These are phyloP conservation scores for Neophaeococcomyces aloes DNA, from an alignment of 2,329 filamentous ascomycete species.

Conservation along the genomic window DNA sequence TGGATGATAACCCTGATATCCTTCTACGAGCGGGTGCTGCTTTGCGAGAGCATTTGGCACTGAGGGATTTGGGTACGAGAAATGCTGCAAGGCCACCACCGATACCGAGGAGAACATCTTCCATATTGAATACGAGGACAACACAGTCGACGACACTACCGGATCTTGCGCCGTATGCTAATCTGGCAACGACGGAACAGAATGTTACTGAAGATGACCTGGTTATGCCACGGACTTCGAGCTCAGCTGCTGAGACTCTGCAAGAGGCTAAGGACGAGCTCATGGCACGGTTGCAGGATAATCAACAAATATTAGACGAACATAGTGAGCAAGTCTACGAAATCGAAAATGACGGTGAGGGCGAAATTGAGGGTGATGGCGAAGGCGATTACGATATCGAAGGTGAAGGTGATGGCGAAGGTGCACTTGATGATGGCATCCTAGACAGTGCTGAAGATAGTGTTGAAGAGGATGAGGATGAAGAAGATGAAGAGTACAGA, in stretches of 20 bases:
- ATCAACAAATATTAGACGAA: slow-evolving; percentile 27
- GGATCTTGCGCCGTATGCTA: slow-evolving; percentile 33
- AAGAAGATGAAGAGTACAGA: slow-evolving; percentile 43
- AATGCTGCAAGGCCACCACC: slow-evolving; percentile 28
- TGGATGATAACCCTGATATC: slow-evolving; percentile 21
- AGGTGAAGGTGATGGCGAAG: slow-evolving; percentile 35
- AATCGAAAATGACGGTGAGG: slow-evolving; percentile 35
- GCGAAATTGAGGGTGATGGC: slow-evolving; percentile 30
- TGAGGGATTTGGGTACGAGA: slow-evolving; percentile 3
- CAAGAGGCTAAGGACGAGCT: slow-evolving; percentile 42
- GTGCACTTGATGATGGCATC: slow-evolving; percentile 31
- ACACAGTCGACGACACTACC: slow-evolving; percentile 35
- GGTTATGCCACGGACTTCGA: slow-evolving; percentile 36
- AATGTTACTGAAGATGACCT: slow-evolving; percentile 36
- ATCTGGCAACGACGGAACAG: slow-evolving; percentile 29
- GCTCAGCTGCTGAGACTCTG: slow-evolving; percentile 40
- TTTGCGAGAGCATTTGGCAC: slow-evolving; percentile 17
- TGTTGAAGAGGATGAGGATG: slow-evolving; percentile 41
- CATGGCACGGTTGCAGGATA: slow-evolving; percentile 39
- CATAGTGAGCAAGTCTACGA: slow-evolving; percentile 35
- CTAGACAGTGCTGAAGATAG: slow-evolving; percentile 35
- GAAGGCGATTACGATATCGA: slow-evolving; percentile 19
- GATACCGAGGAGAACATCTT: slow-evolving; percentile 26
- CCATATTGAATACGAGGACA: slow-evolving; percentile 13
- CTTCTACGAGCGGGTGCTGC: slow-evolving; percentile 26